Conservation (phyloP, 2,329 filamentous ascomycete species). For the Talaromyces sp. region DNA sequence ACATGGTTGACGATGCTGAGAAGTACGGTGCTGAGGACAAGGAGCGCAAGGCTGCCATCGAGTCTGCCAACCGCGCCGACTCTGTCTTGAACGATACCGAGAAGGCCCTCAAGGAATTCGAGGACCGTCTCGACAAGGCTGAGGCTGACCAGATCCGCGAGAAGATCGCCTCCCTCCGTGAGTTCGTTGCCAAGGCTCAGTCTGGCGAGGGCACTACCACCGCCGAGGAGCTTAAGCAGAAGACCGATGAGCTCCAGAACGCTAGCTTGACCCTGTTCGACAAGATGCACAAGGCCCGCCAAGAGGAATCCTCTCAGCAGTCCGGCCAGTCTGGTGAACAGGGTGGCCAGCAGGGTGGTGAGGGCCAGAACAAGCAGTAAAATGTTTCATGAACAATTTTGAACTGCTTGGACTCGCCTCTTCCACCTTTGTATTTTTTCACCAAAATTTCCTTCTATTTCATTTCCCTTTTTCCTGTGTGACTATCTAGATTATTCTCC, state of each 20-base stretch:
- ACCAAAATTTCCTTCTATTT: background rate
- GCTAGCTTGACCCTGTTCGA: conserved; percentile 95
- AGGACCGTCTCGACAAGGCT: conserved; percentile 92
- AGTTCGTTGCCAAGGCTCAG: conserved; percentile 91
- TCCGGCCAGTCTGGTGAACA: conserved; percentile 44
- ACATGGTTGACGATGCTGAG: conserved; percentile 97
- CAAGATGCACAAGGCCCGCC: conserved; percentile 98
- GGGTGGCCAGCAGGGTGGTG: conserved; percentile 29
- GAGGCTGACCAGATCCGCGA: conserved; percentile 90
- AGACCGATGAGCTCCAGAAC: conserved; percentile 96
- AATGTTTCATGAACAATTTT: background rate
- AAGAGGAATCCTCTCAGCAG: conserved; percentile 52
- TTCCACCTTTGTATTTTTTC: conserved; percentile 3
- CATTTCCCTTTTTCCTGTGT: conserved; percentile 5
- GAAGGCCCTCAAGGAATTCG: conserved; percentile 94
- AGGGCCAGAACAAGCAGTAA: conserved; percentile 69
- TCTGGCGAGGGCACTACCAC: conserved; percentile 80
- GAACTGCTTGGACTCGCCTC: background rate
- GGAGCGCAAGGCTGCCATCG: conserved; percentile 92
- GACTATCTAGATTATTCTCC: conserved; percentile 12
- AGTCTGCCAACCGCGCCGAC: conserved; percentile 95
- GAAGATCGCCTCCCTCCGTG: conserved; percentile 81
- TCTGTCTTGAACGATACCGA: conserved; percentile 95
- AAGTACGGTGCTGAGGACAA: conserved; percentile 92
- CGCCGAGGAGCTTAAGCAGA: conserved; percentile 92